Conservation (phyloP, 2,329 filamentous ascomycete genomes). For the Grosmannia huntii region DNA sequence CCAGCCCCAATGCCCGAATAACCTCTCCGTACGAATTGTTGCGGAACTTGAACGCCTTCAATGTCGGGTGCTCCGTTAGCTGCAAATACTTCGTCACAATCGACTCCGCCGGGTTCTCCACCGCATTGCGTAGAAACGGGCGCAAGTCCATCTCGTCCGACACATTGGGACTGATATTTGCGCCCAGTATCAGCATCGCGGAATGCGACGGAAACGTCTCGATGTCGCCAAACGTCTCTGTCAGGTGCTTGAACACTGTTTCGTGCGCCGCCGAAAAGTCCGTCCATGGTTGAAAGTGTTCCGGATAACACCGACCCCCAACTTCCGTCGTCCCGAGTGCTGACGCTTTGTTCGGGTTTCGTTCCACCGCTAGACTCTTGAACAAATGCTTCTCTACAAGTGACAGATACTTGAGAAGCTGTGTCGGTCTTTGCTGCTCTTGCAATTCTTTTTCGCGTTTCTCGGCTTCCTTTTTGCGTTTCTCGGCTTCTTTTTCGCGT, state of each 20-base stretch:
- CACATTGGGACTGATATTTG: not conserved
- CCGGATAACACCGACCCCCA: not conserved
- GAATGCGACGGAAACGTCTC: not conserved
- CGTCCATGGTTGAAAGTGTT: not conserved
- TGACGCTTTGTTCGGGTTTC: not conserved
- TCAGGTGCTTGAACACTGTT: not conserved
- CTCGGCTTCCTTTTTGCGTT: no score
- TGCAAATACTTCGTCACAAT: conserved; percentile 1
- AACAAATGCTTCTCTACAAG: no score
- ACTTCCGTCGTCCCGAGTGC: not conserved
- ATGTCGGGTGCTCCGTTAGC: not conserved
- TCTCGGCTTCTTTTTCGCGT: no score
- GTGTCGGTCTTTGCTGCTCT: no score
- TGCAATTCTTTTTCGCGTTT: no score
- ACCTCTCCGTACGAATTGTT: not conserved
- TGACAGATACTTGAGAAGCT: no score
- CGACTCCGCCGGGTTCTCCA: conserved; percentile 1
- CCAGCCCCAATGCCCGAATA: not conserved
- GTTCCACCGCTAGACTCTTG: no score
- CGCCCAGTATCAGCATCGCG: not conserved
- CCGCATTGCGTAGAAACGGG: not conserved
- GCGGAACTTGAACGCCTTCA: not conserved
- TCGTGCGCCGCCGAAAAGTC: not conserved
- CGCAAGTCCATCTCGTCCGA: not conserved
- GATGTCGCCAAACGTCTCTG: not conserved